Evolutionary conservation across 768 basidiomycete genomes (phyloP).

Genomic region (Tricholoma sp.): DNA sequence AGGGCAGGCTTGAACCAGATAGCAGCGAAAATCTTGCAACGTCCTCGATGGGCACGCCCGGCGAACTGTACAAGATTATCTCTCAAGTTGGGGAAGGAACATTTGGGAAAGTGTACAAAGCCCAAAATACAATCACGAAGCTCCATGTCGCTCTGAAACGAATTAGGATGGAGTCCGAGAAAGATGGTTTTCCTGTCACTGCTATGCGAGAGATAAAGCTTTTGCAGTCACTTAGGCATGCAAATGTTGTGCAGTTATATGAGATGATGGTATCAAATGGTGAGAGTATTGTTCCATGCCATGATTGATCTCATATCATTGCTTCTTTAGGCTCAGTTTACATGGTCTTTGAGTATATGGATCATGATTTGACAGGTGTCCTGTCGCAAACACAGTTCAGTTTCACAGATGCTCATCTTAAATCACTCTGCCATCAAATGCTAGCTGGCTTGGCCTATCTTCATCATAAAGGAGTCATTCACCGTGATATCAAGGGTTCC

Average conservation of each 20-base stretch:
- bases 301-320: neutral
- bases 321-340: constrained; percentile 74
- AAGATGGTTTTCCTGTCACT: constrained; percentile 97
- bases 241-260: constrained; percentile 82
- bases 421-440: constrained; percentile 96
- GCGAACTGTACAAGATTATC: constrained; percentile 78
- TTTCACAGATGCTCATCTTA: constrained; percentile 85
- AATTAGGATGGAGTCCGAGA: constrained; percentile 96
- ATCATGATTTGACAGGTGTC: constrained; percentile 94
- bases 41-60: constrained; percentile 20
- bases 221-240: constrained; percentile 83
- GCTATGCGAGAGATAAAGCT: constrained; percentile 99
- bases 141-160: constrained; percentile 87
- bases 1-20: constrained; percentile 2
- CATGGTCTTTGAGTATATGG: constrained; percentile 99
- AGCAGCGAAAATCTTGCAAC: constrained; percentile 10
- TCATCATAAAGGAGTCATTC: constrained; percentile 93
- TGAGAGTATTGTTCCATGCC: constrained; percentile 28
- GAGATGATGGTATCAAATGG: constrained; percentile 99
- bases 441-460: constrained; percentile 91
- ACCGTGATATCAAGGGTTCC: constrained; percentile 98
- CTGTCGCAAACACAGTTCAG: constrained; percentile 85
- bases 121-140: constrained; percentile 74
- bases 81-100: constrained; percentile 98
- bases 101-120: constrained; percentile 97